Percentiles rank a stretch among this genome's conserved stretches.
phyloP scores from a whole-genome alignment of 148 eudicot genomes.

The Talinum fruticosum region DNA sequence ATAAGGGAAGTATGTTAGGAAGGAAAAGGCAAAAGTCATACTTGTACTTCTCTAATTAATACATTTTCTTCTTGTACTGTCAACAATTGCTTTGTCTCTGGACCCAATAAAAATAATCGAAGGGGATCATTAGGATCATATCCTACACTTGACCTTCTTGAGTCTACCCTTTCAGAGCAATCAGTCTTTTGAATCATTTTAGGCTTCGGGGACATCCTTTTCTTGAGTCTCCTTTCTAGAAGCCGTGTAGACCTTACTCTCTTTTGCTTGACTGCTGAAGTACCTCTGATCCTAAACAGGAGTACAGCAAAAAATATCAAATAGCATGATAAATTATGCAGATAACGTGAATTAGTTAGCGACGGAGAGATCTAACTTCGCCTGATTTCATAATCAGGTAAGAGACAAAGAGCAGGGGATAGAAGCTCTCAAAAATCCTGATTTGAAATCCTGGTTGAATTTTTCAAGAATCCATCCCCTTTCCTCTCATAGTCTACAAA shows the following conservation, averaged over 20 bases:
- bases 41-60: conserved; percentile 72
- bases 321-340: background rate
- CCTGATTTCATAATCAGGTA: background rate
- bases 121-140: conserved; percentile 71
- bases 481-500: background rate
- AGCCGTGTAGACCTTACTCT: conserved; percentile 78
- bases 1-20: background rate
- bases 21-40: conserved; percentile 3
- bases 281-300: conserved; percentile 37
- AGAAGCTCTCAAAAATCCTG: background rate
- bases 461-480: background rate
- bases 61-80: conserved; percentile 66
- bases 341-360: background rate
- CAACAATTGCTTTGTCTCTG: conserved; percentile 70
- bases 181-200: conserved; percentile 38
- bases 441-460: background rate
- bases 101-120: conserved; percentile 49
- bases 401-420: background rate
- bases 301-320: background rate
- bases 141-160: conserved; percentile 38
- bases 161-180: conserved; percentile 28
- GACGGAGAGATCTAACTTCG: background rate
- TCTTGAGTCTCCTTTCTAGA: conserved; percentile 68
- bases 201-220: conserved; percentile 43
- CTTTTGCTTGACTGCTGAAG: conserved; percentile 35